Percentiles rank a stretch among this genome's conserved stretches.
Evolutionary conservation across 106 monocot species (phyloP).

Genomic region (Hemerocallis citrina): DNA sequence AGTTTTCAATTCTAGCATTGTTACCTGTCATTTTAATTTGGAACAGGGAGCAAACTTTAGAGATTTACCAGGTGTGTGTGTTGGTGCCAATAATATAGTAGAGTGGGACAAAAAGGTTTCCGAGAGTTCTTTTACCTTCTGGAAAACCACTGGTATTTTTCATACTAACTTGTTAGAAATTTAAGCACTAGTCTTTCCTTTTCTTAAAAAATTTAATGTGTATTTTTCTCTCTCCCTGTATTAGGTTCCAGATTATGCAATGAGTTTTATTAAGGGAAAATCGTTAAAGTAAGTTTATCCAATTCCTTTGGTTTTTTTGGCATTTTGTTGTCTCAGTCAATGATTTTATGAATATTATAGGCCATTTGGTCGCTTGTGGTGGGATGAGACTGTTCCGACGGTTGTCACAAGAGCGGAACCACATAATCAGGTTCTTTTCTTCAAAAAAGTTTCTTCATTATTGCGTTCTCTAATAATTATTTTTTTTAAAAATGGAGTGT

Average conservation of each 20-base stretch:
- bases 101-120: slow-evolving; percentile 16
- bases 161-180: not conserved
- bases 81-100: slow-evolving; percentile 8
- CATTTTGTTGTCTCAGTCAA: not conserved
- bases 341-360: slow-evolving; percentile 16
- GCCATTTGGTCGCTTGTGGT: slow-evolving; percentile 69
- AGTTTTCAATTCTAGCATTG: too few species aligned
- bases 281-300: slow-evolving; percentile 46
- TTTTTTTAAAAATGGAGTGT: too few species aligned
- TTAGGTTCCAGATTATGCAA: slow-evolving; percentile 59
- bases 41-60: slow-evolving; percentile 22
- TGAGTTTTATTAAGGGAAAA: slow-evolving; percentile 40
- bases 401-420: slow-evolving; percentile 60
- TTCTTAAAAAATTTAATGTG: not conserved
- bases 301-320: not conserved
- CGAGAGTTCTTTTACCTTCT: slow-evolving; percentile 15
- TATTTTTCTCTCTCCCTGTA: not conserved
- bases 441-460: too few species aligned
- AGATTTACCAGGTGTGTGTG: slow-evolving; percentile 16
- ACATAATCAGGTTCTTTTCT: slow-evolving; percentile 34
- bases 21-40: too few species aligned
- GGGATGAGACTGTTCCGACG: slow-evolving; percentile 74
- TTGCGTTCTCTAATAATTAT: too few species aligned
- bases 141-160: slow-evolving; percentile 16
- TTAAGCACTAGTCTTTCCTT: not conserved